phyloP scores from a whole-genome alignment of 2,329 filamentous ascomycete genomes.

The Sarocladiaceae sp. region DNA sequence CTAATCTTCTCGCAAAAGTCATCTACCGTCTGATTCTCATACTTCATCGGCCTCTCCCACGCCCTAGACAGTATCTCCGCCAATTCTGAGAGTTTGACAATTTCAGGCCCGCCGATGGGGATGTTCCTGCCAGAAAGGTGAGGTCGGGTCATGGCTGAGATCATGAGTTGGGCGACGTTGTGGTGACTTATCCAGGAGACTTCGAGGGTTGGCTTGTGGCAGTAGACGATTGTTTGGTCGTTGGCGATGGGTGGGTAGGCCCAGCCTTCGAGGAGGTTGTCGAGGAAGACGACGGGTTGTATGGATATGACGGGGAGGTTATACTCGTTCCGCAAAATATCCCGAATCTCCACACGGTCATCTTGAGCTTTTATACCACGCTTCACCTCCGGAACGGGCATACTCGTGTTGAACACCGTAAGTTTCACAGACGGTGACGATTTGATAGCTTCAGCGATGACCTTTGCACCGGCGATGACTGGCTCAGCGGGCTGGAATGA shows the following conservation, averaged over 20 bases:
- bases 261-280: slow-evolving; percentile 35
- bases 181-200: slow-evolving; percentile 36
- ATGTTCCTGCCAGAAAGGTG: slow-evolving; percentile 30
- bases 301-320: slow-evolving; percentile 28
- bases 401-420: slow-evolving; percentile 17
- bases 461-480: slow-evolving; percentile 50
- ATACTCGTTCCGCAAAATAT: slow-evolving; percentile 20
- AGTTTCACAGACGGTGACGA: slow-evolving; percentile 6
- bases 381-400: slow-evolving; percentile 20
- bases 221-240: slow-evolving; percentile 30
- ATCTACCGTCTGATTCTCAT: slow-evolving; percentile 28
- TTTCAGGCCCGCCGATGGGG: slow-evolving; percentile 29
- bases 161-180: slow-evolving; percentile 33
- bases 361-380: slow-evolving; percentile 19
- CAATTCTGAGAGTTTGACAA: slow-evolving; percentile 26
- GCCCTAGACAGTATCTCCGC: slow-evolving; percentile 26
- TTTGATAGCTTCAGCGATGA: slow-evolving; percentile 42
- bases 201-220: slow-evolving; percentile 30
- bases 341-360: slow-evolving; percentile 27
- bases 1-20: slow-evolving; percentile 25
- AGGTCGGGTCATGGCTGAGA: slow-evolving; percentile 25
- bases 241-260: slow-evolving; percentile 29
- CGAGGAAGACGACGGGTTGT: slow-evolving; percentile 32
- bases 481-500: slow-evolving; percentile 32
- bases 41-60: slow-evolving; percentile 25